Evolutionary conservation across 2,329 filamentous ascomycete species (phyloP).

Genomic region (Trichoderma afroharzianum): DNA sequence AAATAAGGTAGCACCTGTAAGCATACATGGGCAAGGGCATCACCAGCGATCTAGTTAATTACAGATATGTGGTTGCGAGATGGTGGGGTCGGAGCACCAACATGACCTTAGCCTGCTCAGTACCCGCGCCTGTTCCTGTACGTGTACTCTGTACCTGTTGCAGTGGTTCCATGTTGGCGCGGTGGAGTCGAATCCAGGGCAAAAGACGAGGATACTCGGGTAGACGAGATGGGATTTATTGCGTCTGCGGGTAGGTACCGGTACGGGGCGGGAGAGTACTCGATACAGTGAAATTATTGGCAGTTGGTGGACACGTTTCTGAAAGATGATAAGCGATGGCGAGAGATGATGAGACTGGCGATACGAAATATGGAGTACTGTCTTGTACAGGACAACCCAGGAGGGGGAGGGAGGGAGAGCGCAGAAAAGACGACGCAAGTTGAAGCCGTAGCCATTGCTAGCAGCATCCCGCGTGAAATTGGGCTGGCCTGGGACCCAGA

Average conservation of each 20-base stretch:
- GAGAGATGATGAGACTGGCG: neutral
- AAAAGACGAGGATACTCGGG: neutral
- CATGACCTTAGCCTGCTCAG: neutral
- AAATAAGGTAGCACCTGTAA: constrained; percentile 4
- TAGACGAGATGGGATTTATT: neutral
- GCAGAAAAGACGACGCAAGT: neutral
- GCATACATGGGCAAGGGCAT: constrained; percentile 4
- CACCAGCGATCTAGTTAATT: constrained; percentile 8
- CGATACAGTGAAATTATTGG: neutral
- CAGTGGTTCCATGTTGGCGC: neutral
- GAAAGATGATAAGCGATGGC: constrained; percentile 13
- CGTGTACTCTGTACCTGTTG: neutral
- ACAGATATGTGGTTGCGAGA: neutral
- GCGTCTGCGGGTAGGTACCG: neutral
- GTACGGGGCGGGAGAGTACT: neutral
- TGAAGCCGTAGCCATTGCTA: neutral
- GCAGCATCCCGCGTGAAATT: neutral
- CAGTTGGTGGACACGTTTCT: constrained; percentile 3
- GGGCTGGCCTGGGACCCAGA: neutral
- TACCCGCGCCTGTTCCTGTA: neutral
- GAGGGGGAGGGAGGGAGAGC: neutral
- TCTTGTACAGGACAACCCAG: neutral
- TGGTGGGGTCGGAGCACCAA: constrained; percentile 9
- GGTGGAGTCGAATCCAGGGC: neutral
- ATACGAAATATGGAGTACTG: neutral